Percentiles rank a stretch among this genome's conserved stretches.
Conservation (phyloP, 192 early-diverging fungal species). For the Spinellus fusiger region DNA sequence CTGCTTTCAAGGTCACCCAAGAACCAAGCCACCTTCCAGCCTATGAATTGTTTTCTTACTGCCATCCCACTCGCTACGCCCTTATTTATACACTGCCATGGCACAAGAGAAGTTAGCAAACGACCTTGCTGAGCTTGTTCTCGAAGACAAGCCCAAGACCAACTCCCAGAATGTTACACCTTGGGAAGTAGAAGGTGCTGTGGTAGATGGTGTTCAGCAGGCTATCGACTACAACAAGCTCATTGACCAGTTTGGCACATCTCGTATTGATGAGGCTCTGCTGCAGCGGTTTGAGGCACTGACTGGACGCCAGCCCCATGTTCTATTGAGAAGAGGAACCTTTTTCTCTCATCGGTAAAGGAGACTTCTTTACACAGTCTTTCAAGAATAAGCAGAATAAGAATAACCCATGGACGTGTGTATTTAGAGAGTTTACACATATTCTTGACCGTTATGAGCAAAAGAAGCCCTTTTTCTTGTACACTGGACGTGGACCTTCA, state of each 20-base stretch:
- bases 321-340: conserved; percentile 79
- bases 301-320: conserved; percentile 79
- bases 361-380: neutral
- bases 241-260: conserved; percentile 84
- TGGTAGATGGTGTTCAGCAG: conserved; percentile 77
- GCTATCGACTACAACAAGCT: conserved; percentile 94
- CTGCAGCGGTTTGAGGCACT: conserved; percentile 76
- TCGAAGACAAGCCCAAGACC: neutral
- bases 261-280: conserved; percentile 65
- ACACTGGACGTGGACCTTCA: conserved; percentile 96
- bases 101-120: neutral
- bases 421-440: conserved; percentile 62
- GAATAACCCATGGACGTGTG: neutral
- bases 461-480: conserved; percentile 95
- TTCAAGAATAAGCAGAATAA: no score
- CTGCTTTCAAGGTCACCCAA: neutral
- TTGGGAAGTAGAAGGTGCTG: conserved; percentile 90
- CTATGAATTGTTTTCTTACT: no score
- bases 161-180: conserved; percentile 72
- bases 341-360: conserved; percentile 91
- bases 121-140: neutral
- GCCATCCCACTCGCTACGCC: no score
- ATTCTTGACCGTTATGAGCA: conserved; percentile 91
- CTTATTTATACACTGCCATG: neutral
- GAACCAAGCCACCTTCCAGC: neutral